Conservation (phyloP, 129 eudicot species). For the Oenanthe sinensis region DNA sequence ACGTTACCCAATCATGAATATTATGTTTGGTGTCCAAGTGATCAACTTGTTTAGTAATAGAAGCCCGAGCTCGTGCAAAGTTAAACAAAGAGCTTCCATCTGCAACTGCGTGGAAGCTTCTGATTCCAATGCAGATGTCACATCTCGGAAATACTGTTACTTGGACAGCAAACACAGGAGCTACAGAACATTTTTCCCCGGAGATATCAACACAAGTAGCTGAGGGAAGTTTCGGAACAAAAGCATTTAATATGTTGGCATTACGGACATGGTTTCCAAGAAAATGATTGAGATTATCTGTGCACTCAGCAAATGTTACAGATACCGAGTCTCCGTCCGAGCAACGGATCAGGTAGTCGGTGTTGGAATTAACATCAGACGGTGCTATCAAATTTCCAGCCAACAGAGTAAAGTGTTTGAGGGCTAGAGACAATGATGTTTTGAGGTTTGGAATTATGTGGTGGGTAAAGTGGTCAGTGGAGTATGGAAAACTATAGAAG, state of each 20-base stretch:
- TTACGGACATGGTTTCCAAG: slow-evolving; percentile 28
- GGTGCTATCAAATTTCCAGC: slow-evolving; percentile 5
- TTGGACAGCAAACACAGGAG: slow-evolving; percentile 29
- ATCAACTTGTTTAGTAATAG: slow-evolving; percentile 7
- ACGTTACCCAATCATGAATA: background rate
- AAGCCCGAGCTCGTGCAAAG: slow-evolving; percentile 38
- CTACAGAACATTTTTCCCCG: slow-evolving; percentile 4
- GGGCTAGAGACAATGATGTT: slow-evolving; percentile 2
- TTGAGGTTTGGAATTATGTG: background rate
- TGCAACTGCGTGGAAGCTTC: slow-evolving; percentile 18
- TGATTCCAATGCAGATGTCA: background rate
- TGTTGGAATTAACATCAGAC: background rate
- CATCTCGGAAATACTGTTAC: slow-evolving; percentile 1
- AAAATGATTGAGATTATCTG: slow-evolving; percentile 27
- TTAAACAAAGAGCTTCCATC: slow-evolving; percentile 27
- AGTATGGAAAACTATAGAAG: background rate
- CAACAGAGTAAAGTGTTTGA: slow-evolving; percentile 5
- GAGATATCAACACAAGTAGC: background rate
- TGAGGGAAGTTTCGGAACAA: slow-evolving; percentile 22
- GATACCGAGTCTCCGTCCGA: slow-evolving; percentile 32
- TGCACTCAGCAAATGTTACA: slow-evolving; percentile 23
- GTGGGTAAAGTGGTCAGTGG: background rate
- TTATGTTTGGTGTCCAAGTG: background rate
- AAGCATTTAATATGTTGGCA: slow-evolving; percentile 25
- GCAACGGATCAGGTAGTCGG: slow-evolving; percentile 26